Conservation (phyloP, 2,329 filamentous ascomycete species). For the Cytospora piceae region DNA sequence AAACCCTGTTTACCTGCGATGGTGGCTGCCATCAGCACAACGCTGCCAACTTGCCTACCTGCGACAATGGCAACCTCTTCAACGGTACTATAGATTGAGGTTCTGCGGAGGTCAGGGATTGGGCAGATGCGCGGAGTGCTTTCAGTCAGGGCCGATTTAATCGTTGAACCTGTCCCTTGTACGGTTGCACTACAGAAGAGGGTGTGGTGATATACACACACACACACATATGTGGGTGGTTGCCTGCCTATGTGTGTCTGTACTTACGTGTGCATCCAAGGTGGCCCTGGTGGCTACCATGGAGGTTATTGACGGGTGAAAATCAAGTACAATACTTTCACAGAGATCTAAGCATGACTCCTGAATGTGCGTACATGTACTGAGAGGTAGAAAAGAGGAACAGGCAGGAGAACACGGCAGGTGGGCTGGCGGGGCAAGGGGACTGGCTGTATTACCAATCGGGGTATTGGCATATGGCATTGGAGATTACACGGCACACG, state of each 20-base stretch:
- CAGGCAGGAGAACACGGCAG: neutral
- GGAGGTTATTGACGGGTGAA: neutral
- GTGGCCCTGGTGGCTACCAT: neutral
- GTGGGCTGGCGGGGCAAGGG: too few species aligned
- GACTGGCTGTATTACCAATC: neutral
- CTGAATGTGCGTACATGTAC: neutral
- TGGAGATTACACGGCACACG: too few species aligned
- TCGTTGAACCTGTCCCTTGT: neutral
- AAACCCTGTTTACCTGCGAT: conserved; percentile 21
- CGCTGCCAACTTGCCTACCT: conserved; percentile 20
- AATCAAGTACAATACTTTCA: too few species aligned
- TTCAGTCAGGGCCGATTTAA: neutral
- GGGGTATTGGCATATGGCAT: neutral
- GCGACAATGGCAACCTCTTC: conserved; percentile 11
- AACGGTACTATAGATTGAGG: conserved; percentile 20
- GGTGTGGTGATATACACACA: neutral
- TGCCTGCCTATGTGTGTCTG: too few species aligned
- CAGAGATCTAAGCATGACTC: neutral
- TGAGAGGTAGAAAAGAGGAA: too few species aligned
- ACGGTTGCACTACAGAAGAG: neutral
- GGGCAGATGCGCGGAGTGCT: neutral
- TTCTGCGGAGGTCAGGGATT: neutral
- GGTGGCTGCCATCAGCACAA: conserved; percentile 18
- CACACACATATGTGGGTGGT: neutral
- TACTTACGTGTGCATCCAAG: neutral